A percentile compares a stretch with the other conserved stretches of the same genome.
phyloP scores from a whole-genome alignment of 148 eudicot genomes.

The Chenopodium suecicum region DNA sequence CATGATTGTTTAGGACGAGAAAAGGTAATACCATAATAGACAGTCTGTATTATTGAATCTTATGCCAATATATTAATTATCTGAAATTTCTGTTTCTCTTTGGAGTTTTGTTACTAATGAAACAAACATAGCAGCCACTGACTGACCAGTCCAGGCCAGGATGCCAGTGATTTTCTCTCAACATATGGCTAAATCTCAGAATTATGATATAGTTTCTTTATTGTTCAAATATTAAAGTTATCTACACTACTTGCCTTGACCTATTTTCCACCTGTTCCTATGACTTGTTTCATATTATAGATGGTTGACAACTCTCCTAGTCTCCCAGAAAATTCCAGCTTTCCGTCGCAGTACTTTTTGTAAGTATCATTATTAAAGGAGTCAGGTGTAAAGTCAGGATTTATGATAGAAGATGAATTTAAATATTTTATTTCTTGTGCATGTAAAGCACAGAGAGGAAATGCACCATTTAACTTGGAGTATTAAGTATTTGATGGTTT shows the following conservation, averaged over 20 bases:
- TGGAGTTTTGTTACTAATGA: background rate
- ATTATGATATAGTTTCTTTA: background rate
- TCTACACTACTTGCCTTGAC: background rate
- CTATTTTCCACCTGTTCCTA: background rate
- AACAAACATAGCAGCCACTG: background rate
- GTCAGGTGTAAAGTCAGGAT: too few species aligned
- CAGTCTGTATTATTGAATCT: background rate
- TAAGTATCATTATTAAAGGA: too few species aligned
- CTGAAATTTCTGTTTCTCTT: background rate
- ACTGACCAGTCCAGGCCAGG: background rate
- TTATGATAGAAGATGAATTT: too few species aligned
- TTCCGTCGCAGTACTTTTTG: too few species aligned
- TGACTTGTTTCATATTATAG: too few species aligned
- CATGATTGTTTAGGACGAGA: background rate
- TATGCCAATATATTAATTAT: background rate
- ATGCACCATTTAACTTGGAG: background rate
- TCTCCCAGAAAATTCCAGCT: too few species aligned
- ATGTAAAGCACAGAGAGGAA: background rate
- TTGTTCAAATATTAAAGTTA: background rate
- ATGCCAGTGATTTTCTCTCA: background rate
- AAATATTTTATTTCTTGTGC: background rate
- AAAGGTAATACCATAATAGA: background rate
- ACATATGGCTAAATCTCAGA: background rate
- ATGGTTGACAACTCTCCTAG: too few species aligned
- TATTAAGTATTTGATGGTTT: too few species aligned